phyloP scores from a whole-genome alignment of 1,284 basidiomycete genomes.

The Quambalaria eucalypti region DNA sequence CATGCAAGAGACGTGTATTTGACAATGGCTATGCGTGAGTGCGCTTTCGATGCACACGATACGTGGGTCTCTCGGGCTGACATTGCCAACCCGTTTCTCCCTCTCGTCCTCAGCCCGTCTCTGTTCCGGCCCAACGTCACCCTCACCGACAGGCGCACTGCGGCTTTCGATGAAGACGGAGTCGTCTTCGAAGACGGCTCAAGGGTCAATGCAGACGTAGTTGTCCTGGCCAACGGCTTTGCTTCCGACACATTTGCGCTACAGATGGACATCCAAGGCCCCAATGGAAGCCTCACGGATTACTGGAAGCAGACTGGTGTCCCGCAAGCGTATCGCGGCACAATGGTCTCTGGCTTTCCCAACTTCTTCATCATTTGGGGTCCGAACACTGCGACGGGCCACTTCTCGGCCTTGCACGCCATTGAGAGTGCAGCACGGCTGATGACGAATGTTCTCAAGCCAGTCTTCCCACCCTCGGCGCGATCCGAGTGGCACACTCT shows the following conservation, averaged over 20 bases:
- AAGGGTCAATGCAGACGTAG: conserved; percentile 39
- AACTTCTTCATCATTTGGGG: conserved; percentile 39
- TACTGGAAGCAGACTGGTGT: conserved; percentile 36
- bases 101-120: no score
- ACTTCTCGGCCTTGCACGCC: no score
- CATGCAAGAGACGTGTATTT: conserved; percentile 33
- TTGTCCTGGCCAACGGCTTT: conserved; percentile 44
- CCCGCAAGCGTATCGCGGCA: conserved; percentile 29
- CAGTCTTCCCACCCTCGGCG: no score
- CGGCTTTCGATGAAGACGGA: conserved; percentile 30
- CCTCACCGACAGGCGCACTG: conserved; percentile 24
- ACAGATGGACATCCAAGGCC: conserved; percentile 32
- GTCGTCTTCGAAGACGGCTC: conserved; percentile 33
- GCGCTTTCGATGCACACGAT: no score
- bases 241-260: conserved; percentile 23
- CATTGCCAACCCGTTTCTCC: no score
- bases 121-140: conserved; percentile 30
- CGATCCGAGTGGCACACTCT: no score
- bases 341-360: conserved; percentile 35
- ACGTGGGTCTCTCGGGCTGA: no score
- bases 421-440: no score
- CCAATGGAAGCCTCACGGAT: conserved; percentile 16
- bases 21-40: conserved; percentile 38
- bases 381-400: conserved; percentile 40
- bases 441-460: no score